Conservation (phyloP, 169 alveolate species). For the Fabrea salina region DNA sequence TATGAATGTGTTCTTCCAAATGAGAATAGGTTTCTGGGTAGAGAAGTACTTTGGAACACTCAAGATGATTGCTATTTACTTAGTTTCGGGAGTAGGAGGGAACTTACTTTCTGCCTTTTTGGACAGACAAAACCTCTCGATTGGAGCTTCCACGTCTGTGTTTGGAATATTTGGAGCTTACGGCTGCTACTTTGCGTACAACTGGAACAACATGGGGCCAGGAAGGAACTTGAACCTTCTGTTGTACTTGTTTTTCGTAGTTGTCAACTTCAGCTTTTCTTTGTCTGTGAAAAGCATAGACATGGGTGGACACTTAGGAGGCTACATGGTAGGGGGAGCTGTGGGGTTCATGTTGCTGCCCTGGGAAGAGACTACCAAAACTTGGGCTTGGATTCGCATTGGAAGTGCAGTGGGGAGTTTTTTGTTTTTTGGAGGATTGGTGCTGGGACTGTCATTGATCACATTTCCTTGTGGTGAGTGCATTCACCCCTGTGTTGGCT, state of each 20-base stretch:
- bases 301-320: constrained; percentile 27
- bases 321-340: constrained; percentile 8
- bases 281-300: not conserved
- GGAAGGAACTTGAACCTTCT: constrained; percentile 26
- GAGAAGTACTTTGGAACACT: not conserved
- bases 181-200: constrained; percentile 22
- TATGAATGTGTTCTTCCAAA: constrained; percentile 7
- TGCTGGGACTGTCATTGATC: too few species aligned
- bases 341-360: constrained; percentile 22
- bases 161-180: constrained; percentile 25
- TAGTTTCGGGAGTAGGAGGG: constrained; percentile 30
- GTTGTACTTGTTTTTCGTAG: constrained; percentile 6
- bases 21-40: not conserved
- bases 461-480: too few species aligned
- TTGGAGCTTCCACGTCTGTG: constrained; percentile 28
- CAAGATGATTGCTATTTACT: not conserved
- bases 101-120: not conserved
- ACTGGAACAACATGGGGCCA: constrained; percentile 27
- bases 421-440: not conserved
- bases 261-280: not conserved
- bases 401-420: not conserved
- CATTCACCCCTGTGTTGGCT: too few species aligned
- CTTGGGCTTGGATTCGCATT: constrained; percentile 3
- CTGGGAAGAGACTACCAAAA: not conserved
- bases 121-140: not conserved